These are phyloP conservation scores for Trametes cingulata DNA, from an alignment of 768 basidiomycete species.

Conservation along the genomic window DNA sequence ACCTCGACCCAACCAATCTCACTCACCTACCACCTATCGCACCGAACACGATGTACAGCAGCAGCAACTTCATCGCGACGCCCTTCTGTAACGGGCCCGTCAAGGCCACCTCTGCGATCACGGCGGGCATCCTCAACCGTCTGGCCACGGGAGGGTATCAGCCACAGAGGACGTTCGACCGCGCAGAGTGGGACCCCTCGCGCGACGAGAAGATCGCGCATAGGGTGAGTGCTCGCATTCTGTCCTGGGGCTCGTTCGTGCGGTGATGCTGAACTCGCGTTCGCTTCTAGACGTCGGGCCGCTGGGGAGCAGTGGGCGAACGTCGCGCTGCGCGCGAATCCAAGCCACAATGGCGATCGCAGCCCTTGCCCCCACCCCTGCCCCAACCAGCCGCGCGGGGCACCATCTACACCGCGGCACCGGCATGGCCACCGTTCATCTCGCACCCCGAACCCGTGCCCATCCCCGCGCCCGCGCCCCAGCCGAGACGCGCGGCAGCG, in stretches of 20 bases:
- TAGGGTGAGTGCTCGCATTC: background rate
- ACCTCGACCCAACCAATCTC: background rate
- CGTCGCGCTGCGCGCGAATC: background rate
- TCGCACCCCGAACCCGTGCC: background rate
- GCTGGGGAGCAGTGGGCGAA: conserved; percentile 4
- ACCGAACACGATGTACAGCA: background rate
- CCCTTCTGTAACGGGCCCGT: background rate
- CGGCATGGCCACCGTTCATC: background rate
- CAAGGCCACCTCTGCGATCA: background rate
- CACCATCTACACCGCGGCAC: no score
- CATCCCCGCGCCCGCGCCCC: background rate
- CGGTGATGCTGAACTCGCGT: background rate
- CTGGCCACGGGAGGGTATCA: background rate
- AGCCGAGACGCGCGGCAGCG: background rate
- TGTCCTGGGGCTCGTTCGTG: no score
- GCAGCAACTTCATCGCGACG: background rate
- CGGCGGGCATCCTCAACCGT: background rate
- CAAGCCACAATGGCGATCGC: background rate
- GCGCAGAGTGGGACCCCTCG: conserved; percentile 4
- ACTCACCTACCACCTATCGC: background rate
- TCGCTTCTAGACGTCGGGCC: background rate
- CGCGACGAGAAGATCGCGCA: background rate
- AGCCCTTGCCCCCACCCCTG: background rate
- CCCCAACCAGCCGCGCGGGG: no score
- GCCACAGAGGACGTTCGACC: background rate